phyloP scores from a whole-genome alignment of 169 alveolate species.

The Ichthyophthirius multifiliis region DNA sequence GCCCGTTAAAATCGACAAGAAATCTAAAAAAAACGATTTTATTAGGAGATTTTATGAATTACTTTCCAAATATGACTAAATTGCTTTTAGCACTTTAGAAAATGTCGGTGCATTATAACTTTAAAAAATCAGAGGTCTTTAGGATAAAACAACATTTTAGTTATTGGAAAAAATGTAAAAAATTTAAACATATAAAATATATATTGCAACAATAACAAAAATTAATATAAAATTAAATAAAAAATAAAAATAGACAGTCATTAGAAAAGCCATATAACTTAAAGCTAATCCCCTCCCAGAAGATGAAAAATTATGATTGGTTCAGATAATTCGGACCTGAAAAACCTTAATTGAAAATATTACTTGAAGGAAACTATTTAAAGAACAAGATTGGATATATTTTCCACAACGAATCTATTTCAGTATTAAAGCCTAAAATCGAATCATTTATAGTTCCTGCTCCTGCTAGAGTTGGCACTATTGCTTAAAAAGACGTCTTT shows the following conservation, averaged over 20 bases:
- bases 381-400: constrained; percentile 96
- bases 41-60: constrained; percentile 44
- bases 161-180: constrained; percentile 94
- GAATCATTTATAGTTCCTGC: constrained; percentile 94
- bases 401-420: constrained; percentile 94
- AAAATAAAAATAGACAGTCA: constrained; percentile 76
- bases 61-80: constrained; percentile 42
- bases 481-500: constrained; percentile 96
- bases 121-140: constrained; percentile 93
- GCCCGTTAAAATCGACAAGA: neutral
- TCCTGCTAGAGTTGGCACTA: constrained; percentile 97
- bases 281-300: constrained; percentile 69
- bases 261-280: constrained; percentile 90
- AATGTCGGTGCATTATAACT: constrained; percentile 96
- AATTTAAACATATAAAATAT: too few relatives aligned
- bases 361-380: constrained; percentile 84
- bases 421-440: constrained; percentile 90
- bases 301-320: constrained; percentile 56
- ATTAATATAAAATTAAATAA: neutral
- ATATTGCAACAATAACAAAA: too few relatives aligned
- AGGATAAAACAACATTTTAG: constrained; percentile 88
- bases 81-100: constrained; percentile 89
- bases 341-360: constrained; percentile 78
- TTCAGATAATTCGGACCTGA: constrained; percentile 52
- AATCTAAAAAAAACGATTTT: neutral